These are phyloP conservation scores for Cordia subcordata DNA, from an alignment of 257 asterid genomes.

Conservation along the genomic window DNA sequence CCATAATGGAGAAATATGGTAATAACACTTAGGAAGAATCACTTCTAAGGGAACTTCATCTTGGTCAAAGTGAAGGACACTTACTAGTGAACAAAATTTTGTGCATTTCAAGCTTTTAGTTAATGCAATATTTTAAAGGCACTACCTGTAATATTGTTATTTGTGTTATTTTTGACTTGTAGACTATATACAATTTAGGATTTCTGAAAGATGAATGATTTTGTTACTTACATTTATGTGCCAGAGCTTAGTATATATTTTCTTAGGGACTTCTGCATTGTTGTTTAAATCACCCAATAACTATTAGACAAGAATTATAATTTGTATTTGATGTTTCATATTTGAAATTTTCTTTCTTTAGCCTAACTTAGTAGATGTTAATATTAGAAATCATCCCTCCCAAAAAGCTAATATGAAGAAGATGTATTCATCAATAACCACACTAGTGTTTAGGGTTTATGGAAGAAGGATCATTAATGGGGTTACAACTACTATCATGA, in stretches of 20 bases:
- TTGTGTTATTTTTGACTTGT: too few relatives aligned
- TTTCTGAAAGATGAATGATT: too few relatives aligned
- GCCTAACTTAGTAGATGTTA: constrained; percentile 15
- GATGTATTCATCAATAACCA: constrained; percentile 74
- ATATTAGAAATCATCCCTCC: constrained; percentile 66
- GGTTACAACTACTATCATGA: constrained; percentile 92
- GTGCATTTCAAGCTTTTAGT: not conserved
- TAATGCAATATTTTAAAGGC: not conserved
- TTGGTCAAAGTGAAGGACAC: constrained; percentile 77
- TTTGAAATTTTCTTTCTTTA: not conserved
- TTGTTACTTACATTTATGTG: too few relatives aligned
- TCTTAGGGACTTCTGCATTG: too few relatives aligned
- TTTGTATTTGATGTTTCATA: not conserved
- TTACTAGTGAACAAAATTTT: not conserved
- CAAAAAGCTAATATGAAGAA: constrained; percentile 90
- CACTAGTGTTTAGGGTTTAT: constrained; percentile 87
- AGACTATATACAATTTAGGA: too few relatives aligned
- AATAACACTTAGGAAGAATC: constrained; percentile 84
- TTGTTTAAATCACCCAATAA: too few relatives aligned
- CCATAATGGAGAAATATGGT: constrained; percentile 86
- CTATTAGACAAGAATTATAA: too few relatives aligned
- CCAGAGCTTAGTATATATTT: too few relatives aligned
- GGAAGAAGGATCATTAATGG: constrained; percentile 98
- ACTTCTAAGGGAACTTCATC: constrained; percentile 78
- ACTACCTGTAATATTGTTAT: too few relatives aligned